A percentile compares a stretch with the other conserved stretches of the same genome.
These are phyloP conservation scores for Penicillium subrubescens DNA, from an alignment of 495 filamentous ascomycete species.

Conservation along the genomic window DNA sequence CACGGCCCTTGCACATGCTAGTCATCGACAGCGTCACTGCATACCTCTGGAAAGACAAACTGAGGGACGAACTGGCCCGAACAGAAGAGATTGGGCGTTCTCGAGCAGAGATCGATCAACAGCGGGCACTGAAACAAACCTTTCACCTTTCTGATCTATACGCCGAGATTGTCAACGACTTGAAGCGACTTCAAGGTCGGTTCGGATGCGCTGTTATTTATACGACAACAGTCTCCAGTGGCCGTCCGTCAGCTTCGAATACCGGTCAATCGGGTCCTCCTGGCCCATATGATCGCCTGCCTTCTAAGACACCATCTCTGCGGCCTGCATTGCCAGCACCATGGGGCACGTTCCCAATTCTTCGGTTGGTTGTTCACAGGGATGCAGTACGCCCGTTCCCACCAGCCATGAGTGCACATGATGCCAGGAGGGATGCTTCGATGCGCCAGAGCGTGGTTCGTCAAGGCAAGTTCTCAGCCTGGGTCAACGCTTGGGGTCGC, in stretches of 20 bases:
- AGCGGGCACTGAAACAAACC: constrained; percentile 30
- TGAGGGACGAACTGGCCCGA: constrained; percentile 49
- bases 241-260: constrained; percentile 18
- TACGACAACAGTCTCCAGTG: constrained; percentile 34
- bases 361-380: constrained; percentile 51
- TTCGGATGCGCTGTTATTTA: constrained; percentile 47
- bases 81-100: constrained; percentile 41
- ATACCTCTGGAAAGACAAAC: constrained; percentile 60
- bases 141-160: constrained; percentile 43
- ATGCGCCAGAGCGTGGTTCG: constrained; percentile 43
- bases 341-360: constrained; percentile 49
- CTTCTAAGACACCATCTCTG: constrained; percentile 33
- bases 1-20: constrained; percentile 50
- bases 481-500: constrained; percentile 48
- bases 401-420: constrained; percentile 53
- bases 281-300: constrained; percentile 36
- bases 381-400: constrained; percentile 54
- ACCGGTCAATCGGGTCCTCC: constrained; percentile 49
- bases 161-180: constrained; percentile 31
- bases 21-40: constrained; percentile 56
- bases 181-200: constrained; percentile 38
- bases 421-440: constrained; percentile 55
- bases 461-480: constrained; percentile 44
- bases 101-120: constrained; percentile 32
- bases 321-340: constrained; percentile 46